Conservation (phyloP, 2,329 filamentous ascomycete species). For the Monosporascus sp. region DNA sequence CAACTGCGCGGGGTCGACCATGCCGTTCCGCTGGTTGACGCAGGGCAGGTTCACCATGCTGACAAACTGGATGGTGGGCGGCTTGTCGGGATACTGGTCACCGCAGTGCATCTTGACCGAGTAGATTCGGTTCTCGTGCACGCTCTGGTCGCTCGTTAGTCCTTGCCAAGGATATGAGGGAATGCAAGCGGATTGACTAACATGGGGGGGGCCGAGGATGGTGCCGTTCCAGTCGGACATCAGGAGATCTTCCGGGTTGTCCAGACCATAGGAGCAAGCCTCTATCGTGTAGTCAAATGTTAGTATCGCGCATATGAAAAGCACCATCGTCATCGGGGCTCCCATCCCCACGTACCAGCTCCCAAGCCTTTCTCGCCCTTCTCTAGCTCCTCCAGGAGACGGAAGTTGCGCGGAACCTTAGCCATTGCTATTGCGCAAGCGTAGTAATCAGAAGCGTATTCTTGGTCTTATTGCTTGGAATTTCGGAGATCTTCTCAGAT, state of each 20-base stretch:
- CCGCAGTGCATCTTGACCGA: conserved; percentile 96
- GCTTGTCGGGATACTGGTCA: conserved; percentile 78
- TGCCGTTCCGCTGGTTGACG: conserved; percentile 72
- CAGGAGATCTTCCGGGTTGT: conserved; percentile 87
- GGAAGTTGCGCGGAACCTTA: conserved; percentile 92
- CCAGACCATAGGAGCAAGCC: conserved; percentile 93
- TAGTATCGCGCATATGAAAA: neutral
- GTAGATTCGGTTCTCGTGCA: conserved; percentile 98
- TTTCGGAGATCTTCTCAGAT: too few relatives aligned
- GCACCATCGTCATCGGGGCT: neutral
- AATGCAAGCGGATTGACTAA: conserved; percentile 42
- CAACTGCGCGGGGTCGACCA: conserved; percentile 79
- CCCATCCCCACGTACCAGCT: conserved; percentile 58
- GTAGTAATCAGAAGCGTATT: neutral
- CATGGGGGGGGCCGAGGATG: conserved; percentile 92
- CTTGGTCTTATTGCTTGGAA: too few relatives aligned
- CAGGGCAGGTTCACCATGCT: conserved; percentile 96
- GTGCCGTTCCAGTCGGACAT: conserved; percentile 99
- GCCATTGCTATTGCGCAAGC: conserved; percentile 33
- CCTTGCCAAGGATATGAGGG: neutral
- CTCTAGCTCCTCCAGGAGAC: conserved; percentile 93
- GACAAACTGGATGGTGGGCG: conserved; percentile 86
- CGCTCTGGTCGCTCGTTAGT: conserved; percentile 54
- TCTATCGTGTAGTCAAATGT: conserved; percentile 45
- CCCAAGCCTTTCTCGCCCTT: conserved; percentile 98